These are phyloP conservation scores for Mucor saturninus DNA, from an alignment of 371 early-diverging fungal species.

Conservation along the genomic window DNA sequence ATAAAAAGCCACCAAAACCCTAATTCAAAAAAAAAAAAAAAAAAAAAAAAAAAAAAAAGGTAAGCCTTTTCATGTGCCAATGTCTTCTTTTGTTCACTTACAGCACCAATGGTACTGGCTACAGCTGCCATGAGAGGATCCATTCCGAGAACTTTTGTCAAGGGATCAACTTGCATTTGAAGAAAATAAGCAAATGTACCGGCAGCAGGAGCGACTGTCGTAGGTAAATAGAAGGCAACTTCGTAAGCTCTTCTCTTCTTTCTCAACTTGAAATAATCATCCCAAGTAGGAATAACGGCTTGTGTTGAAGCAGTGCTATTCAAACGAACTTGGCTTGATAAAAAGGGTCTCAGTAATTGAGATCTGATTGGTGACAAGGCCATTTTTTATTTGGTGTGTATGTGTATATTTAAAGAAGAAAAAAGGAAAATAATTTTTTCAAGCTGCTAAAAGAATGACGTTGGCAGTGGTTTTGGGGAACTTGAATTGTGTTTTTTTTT, in stretches of 20 bases:
- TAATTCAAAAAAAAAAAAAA: conserved; percentile 21
- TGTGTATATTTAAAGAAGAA: conserved; percentile 6
- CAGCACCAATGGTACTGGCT: conserved; percentile 61
- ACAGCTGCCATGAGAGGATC: conserved; percentile 77
- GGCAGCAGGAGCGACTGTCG: conserved; percentile 62
- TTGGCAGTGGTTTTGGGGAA: neutral
- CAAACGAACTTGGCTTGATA: conserved; percentile 18
- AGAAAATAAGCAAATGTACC: conserved; percentile 74
- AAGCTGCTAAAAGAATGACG: neutral
- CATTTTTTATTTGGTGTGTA: conserved; percentile 11
- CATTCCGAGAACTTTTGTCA: conserved; percentile 75
- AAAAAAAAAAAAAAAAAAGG: neutral
- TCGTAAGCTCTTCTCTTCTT: conserved; percentile 73
- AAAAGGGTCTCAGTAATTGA: conserved; percentile 20
- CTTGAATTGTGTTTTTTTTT: conserved; percentile 5
- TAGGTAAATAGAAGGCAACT: conserved; percentile 67
- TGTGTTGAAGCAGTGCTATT: conserved; percentile 7
- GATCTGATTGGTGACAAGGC: conserved; percentile 22
- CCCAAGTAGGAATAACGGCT: conserved; percentile 60
- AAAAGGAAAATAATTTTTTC: neutral
- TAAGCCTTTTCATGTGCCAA: neutral
- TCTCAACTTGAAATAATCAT: conserved; percentile 81
- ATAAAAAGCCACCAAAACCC: conserved; percentile 68
- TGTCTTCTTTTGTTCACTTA: conserved; percentile 21
- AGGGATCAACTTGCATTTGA: conserved; percentile 79